Percentiles rank a stretch among this genome's conserved stretches.
These are phyloP conservation scores for Puccinia novopanici DNA, from an alignment of 1,284 basidiomycete species.

Conservation along the genomic window DNA sequence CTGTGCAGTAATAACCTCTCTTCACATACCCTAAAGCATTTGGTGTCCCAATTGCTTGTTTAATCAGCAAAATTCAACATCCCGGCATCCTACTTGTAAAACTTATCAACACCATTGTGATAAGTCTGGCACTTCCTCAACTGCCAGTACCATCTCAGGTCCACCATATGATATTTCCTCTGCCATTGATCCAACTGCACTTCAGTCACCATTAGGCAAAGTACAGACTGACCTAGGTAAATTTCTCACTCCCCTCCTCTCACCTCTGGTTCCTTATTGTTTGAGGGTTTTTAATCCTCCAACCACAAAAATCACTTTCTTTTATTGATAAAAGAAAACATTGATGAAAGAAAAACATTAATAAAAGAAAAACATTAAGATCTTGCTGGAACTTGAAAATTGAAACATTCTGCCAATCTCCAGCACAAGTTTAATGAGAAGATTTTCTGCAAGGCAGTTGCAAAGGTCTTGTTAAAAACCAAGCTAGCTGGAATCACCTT, in stretches of 20 bases:
- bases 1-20: constrained; percentile 5
- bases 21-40: constrained; percentile 27
- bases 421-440: constrained; percentile 31
- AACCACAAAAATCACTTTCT: neutral
- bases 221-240: constrained; percentile 13
- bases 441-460: constrained; percentile 43
- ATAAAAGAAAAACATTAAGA: no score
- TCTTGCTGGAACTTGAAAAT: neutral
- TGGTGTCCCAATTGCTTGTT: constrained; percentile 46
- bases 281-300: neutral
- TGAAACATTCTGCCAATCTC: constrained; percentile 9
- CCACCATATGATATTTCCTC: constrained; percentile 18
- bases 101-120: constrained; percentile 33
- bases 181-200: constrained; percentile 46
- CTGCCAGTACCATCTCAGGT: constrained; percentile 34
- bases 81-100: neutral
- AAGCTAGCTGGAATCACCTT: constrained; percentile 37
- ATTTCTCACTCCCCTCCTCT: no score
- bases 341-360: no score
- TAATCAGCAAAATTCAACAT: neutral
- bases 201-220: constrained; percentile 25
- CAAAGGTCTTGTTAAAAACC: constrained; percentile 43
- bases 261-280: neutral
- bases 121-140: constrained; percentile 42
- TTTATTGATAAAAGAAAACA: neutral